phyloP scores from a whole-genome alignment of 1,284 basidiomycete genomes.

The Takashimella koratensis region DNA sequence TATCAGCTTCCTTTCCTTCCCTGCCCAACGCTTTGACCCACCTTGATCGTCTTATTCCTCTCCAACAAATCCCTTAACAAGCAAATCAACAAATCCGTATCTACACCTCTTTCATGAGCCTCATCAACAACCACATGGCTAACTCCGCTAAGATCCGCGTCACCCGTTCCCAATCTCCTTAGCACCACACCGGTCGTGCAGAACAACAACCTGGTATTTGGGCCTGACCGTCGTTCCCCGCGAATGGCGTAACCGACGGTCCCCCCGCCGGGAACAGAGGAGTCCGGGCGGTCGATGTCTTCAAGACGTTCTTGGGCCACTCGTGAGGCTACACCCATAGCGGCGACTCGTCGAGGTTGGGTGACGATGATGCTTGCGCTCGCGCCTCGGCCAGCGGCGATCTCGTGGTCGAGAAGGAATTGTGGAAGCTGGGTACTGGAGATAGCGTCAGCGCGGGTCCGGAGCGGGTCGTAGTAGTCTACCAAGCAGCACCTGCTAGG shows the following conservation, averaged over 20 bases:
- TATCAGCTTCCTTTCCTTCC: background rate
- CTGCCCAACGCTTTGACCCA: constrained; percentile 41
- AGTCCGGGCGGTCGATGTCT: constrained; percentile 58
- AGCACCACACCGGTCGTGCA: constrained; percentile 91
- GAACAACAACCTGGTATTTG: constrained; percentile 73
- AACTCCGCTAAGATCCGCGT: constrained; percentile 66
- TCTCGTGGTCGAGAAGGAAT: constrained; percentile 78
- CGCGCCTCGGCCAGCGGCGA: constrained; percentile 61
- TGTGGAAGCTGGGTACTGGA: constrained; percentile 65
- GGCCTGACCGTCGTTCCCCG: constrained; percentile 72
- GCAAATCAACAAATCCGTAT: constrained; percentile 85
- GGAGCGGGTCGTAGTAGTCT: no score
- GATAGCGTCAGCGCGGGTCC: no score
- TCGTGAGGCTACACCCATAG: constrained; percentile 81
- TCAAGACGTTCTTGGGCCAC: constrained; percentile 82
- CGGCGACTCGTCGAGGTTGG: constrained; percentile 84
- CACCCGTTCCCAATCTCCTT: constrained; percentile 66
- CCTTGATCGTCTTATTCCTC: constrained; percentile 68
- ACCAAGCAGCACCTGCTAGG: background rate
- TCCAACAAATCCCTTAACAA: constrained; percentile 71
- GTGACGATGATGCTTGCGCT: constrained; percentile 78
- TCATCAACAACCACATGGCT: constrained; percentile 91
- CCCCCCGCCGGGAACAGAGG: background rate
- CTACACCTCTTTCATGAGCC: constrained; percentile 86
- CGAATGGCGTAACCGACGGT: constrained; percentile 86